Evolutionary conservation across 1,139 yeast genomes (phyloP), one percentile per base, ranked within the genome.

Genomic region (Diutina scorzettiae): DNA sequence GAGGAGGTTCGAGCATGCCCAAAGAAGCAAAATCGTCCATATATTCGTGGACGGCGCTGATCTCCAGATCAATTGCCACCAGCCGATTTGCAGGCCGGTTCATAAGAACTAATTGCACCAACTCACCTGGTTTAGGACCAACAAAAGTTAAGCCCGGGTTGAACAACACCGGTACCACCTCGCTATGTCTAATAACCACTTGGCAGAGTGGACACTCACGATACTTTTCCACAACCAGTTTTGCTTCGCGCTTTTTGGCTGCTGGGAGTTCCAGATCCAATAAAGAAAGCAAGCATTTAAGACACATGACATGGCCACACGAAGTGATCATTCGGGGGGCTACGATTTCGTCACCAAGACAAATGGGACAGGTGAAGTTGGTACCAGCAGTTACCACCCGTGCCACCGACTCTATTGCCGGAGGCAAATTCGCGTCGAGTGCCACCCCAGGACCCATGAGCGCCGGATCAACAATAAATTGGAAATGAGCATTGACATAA

Each of bases 271-370:
- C 77, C 18, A 81, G 74, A 34, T 76, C 84, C 43, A 86, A 62
- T 53, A 84, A 74, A 32, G 89, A 73, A 43, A 86, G 59, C 32
- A 89, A 60, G 56, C 99, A 93, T 24, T 87, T 78, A 44, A 78
- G 70, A 56, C 99, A 93, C 53, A 91, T 73, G 12, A 87, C 72
- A 56, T 93, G 99, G 3, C 99, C 98, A 63, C 99, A 93, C 16
- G 79, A 73, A 9, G 69, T 64, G 27, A 87, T 77, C 97, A 93
- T 93, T 44, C 97, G 66, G 1, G 98, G 97, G 0, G 97, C 96
- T 31, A 83, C 73, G 8, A 91, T 83, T 18, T 78, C 81, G 43
- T 84, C 94, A 27, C 81, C 73, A 16, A 91, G 66, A 57, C 99
- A 93, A 30, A 93, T 91, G 1, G 98, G 97, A 56, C 99, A 93